Base-by-base conservation (phyloP, 2,329 filamentous ascomycete genomes). In the Helminthosporium solani region DNA sequence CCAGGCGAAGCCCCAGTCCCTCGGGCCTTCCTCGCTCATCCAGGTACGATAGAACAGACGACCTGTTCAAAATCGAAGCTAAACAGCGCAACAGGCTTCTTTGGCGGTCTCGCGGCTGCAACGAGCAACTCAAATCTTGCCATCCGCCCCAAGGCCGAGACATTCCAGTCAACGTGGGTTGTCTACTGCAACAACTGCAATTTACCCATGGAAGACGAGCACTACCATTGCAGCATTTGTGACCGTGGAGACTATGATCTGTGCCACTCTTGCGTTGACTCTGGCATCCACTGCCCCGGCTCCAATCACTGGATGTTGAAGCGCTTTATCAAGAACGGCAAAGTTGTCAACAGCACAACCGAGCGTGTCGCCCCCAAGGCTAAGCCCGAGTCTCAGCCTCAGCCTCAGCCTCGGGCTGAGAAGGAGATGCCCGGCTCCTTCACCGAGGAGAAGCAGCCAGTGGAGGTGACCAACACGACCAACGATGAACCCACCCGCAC, bases 141-240 rank as follows among this genome's bases (percentile, higher is more conserved):
- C 16, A 64, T 74, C 58, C 73, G 71, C 36, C 67, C 69, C 39
- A 73, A 73, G 53, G 64, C 68, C 43, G 57, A 59, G n/a, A 37
- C 55, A 27, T 50, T 60, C n/a, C 63, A 66, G 46, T 74, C 80
- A 37, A 54, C 63, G 7, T 96, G 91, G 72, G 87, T 88, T 11
- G 90, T 99, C 35, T 95, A 88, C 77, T 99, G 94, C 81, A 97
- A 99, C 75, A 81, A 83, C 67, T 99, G 94, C 72, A 86, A 90
- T 57, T 78, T 76, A 50, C 82, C 84, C 33, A 90, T 96, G 61
- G 81, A 86, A 21, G 84, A 90, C 58, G 81, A 84, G 41, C 92
- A 99, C 72, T 99, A 88, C 71, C 94, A 99, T 74, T 99, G 95
- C 77, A 88, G 88, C 56, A 88, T 87, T 47, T 99, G 94, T 67